Base-by-base conservation (phyloP, 140 eudicot genomes). In the Erigeron philadelphicus region DNA sequence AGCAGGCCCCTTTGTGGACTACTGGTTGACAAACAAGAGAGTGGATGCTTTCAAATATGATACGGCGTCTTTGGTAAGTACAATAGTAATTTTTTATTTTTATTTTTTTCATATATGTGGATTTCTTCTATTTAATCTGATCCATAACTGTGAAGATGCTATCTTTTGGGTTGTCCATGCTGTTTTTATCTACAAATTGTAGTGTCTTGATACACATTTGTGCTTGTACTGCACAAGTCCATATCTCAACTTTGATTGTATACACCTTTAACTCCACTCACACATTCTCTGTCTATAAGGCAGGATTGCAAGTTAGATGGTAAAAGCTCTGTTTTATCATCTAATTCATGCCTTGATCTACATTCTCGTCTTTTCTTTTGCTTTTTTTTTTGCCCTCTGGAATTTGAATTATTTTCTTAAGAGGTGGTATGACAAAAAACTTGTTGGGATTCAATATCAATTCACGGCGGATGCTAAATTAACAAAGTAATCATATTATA, bases 1-100 rank as follows among this genome's bases (percentile, higher is more conserved):
- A 56, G 38, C 67, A 9, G 97, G 97, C 60, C 97, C 97, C 46
- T 85, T 91, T 69, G 67, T 88, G 76, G 97, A 91, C 64, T 83
- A 87, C 74, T 87, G 87, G 86, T 74, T 90, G 80, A 90, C 95
- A 2, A 78, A 67, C 46, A 83, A 90, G 79, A 78, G 86, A 71
- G 85, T 90, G 40, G 86, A 85, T 69, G 83, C 90, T 45, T 90
- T 75, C 79, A 67, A 74, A 57, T 90, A 67, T 75, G 84, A 79
- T 71, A 49, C 71, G 4, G 61, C 68, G 31, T 81, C 97, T 59
- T 54, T 71, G 78, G 97, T 90, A 81, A 81, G 95, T 66, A 11
- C 11, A 4, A 68, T 48, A 56, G 13, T 21, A 72, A 7, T 47
- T 60, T 48, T n/a, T n/a, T n/a, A n/a, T n/a, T 57, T 40, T 45